phyloP scores from a whole-genome alignment of 169 alveolate species.

The Plasmodium adleri region DNA sequence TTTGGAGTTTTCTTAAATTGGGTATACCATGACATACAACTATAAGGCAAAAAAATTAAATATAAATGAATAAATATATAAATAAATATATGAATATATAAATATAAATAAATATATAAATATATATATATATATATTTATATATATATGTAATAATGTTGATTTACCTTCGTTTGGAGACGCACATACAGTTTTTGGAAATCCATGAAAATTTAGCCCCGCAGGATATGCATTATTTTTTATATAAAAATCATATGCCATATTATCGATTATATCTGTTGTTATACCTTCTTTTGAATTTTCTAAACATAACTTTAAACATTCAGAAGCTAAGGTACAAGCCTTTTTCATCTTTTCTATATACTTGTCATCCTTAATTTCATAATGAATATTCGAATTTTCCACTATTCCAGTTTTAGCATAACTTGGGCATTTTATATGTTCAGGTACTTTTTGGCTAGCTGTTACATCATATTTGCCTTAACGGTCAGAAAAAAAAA shows the following conservation, averaged over 20 bases:
- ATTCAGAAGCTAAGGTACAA: constrained; percentile 80
- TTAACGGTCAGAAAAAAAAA: constrained; percentile 35
- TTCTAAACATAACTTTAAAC: constrained; percentile 83
- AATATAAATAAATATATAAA: background rate
- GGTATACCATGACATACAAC: constrained; percentile 96
- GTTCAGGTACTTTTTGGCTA: constrained; percentile 78
- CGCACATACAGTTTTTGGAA: constrained; percentile 94
- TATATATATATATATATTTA: background rate
- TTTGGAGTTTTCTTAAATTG: constrained; percentile 87
- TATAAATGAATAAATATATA: background rate
- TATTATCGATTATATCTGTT: constrained; percentile 91
- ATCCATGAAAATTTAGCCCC: constrained; percentile 93
- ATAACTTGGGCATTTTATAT: constrained; percentile 80
- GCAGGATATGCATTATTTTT: constrained; percentile 94
- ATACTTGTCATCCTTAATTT: constrained; percentile 79
- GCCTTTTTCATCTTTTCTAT: constrained; percentile 82
- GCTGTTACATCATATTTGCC: constrained; percentile 81
- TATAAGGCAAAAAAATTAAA: constrained; percentile 2
- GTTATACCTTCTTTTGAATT: constrained; percentile 87
- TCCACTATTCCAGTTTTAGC: constrained; percentile 75
- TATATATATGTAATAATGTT: background rate
- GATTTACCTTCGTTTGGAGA: constrained; percentile 91
- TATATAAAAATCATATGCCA: constrained; percentile 91
- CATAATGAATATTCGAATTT: constrained; percentile 63
- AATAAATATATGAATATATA: background rate